A percentile compares a stretch with the other conserved stretches of the same genome.
These are phyloP conservation scores for Globisporangium nagaii DNA, from an alignment of 352 stramenopile species.

Conservation along the genomic window DNA sequence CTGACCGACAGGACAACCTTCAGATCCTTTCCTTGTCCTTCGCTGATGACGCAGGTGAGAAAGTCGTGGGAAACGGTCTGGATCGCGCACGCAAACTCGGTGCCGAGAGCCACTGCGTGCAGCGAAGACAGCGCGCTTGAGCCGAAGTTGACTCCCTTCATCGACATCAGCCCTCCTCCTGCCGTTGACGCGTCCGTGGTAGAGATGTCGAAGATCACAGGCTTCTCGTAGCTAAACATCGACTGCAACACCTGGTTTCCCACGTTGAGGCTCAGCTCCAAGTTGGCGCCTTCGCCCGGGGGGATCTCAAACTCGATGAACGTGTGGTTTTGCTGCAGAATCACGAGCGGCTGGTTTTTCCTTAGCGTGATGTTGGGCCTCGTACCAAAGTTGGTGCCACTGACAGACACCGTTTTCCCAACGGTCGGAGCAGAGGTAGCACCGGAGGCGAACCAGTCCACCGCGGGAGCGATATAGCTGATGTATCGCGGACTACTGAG, in stretches of 20 bases:
- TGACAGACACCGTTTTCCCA: conserved; percentile 36
- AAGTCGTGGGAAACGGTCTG: conserved; percentile 21
- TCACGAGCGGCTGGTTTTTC: conserved; percentile 11
- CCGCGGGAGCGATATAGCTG: conserved; percentile 40
- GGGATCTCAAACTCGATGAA: conserved; percentile 38
- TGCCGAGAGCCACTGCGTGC: conserved; percentile 27
- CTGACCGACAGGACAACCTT: conserved; percentile 32
- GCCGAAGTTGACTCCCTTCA: conserved; percentile 50
- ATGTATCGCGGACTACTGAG: conserved; percentile 38
- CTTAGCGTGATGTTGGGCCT: conserved; percentile 22
- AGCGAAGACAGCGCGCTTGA: conserved; percentile 23
- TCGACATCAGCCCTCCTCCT: conserved; percentile 37
- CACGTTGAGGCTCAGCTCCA: conserved; percentile 26
- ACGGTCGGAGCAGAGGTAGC: conserved; percentile 26
- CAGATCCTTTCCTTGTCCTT: conserved; percentile 36
- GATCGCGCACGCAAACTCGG: conserved; percentile 29
- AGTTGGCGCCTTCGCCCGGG: conserved; percentile 33
- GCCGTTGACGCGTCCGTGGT: conserved; percentile 29
- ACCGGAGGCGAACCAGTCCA: conserved; percentile 30
- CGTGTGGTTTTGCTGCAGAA: conserved; percentile 23
- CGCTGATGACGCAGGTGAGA: conserved; percentile 28
- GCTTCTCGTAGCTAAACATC: conserved; percentile 45
- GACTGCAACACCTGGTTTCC: conserved; percentile 37
- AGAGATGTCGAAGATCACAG: conserved; percentile 29
- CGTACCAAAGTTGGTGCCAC: conserved; percentile 39